Evolutionary conservation across 2,329 filamentous ascomycete genomes (phyloP).

Genomic region (Aspergillus terreus): DNA sequence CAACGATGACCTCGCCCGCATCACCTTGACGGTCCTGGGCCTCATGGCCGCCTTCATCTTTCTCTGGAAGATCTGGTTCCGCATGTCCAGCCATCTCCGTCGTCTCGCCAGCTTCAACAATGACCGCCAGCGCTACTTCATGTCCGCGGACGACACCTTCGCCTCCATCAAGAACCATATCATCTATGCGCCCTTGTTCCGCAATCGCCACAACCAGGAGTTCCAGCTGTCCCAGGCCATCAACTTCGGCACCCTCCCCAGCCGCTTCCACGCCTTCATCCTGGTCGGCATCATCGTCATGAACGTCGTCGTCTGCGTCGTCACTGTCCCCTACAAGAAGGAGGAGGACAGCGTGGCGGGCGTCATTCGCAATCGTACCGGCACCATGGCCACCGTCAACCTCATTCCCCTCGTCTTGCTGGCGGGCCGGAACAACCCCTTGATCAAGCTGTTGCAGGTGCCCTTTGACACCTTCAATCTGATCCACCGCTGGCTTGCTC

Average conservation of each 20-base stretch:
- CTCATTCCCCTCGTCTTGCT: conserved; percentile 42
- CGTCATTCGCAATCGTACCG: conserved; percentile 42
- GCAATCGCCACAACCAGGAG: conserved; percentile 43
- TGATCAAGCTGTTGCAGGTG: conserved; percentile 41
- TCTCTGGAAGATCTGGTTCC: conserved; percentile 62
- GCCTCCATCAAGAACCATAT: conserved; percentile 68
- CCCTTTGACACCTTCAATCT: conserved; percentile 49
- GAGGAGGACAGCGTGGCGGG: conserved; percentile 30
- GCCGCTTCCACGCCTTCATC: conserved; percentile 43
- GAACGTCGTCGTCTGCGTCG: conserved; percentile 50
- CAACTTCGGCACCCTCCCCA: conserved; percentile 46
- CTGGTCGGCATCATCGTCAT: conserved; percentile 39
- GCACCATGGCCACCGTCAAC: conserved; percentile 42
- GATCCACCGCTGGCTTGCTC: conserved; percentile 74
- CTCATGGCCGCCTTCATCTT: conserved; percentile 61
- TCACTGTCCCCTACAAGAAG: conserved; percentile 40
- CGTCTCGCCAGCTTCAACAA: conserved; percentile 73
- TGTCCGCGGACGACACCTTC: conserved; percentile 53
- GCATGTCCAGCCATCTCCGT: conserved; percentile 65
- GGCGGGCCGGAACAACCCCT: conserved; percentile 42
- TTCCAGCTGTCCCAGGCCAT: conserved; percentile 42
- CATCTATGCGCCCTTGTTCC: conserved; percentile 45
- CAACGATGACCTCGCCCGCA: conserved; percentile 57
- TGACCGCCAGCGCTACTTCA: conserved; percentile 76
- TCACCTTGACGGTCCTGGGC: conserved; percentile 62